Base-by-base conservation (phyloP, 2,329 filamentous ascomycete genomes). In the Alternaria sp. region DNA sequence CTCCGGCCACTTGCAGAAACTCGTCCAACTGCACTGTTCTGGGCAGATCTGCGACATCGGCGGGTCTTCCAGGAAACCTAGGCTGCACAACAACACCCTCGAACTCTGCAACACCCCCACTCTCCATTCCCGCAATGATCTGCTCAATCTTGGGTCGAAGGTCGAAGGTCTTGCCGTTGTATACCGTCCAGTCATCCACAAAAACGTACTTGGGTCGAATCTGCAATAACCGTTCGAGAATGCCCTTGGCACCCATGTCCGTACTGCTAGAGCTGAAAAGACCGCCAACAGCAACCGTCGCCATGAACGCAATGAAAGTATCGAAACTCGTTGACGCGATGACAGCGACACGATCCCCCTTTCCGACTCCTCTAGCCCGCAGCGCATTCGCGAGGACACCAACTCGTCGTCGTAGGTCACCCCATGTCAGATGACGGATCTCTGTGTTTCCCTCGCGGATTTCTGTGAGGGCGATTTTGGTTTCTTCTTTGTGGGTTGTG, bases 201-300 rank as follows among this genome's bases (percentile, higher is more conserved):
- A 96, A 96, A n/a, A 97, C 84, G 75, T 88, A 92, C 78, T 88
- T 90, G 5, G 93, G 93, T 68, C 89, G 85, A 63, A 96, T 89
- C 82, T 96, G 92, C 52, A 89, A 80, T 25, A 92, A 83, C 32
- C 93, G 84, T 78, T 96, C 91, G 69, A 96, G 72, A 17, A 96
- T 86, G 0, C 92, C 93, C 66, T 90, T 89, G 13, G 90, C 89
- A 0, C 93, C 93, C 90, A 96, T 96, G 78, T 96, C 93, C 0
- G 93, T 95, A 8, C 89, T 92, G 57, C 87, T 90, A 51, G 88
- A 91, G 68, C 88, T 91, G 76, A 96, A 96, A 1, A 96, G 77
- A 0, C 85, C 93, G 0, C 93, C 93, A 1, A 96, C 73, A 77
- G 90, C 89, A 1, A 86, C 87, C 0, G 88, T 86, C 0, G 91